phyloP scores from a whole-genome alignment of 306 rosid species.

The Vigna angularis region DNA sequence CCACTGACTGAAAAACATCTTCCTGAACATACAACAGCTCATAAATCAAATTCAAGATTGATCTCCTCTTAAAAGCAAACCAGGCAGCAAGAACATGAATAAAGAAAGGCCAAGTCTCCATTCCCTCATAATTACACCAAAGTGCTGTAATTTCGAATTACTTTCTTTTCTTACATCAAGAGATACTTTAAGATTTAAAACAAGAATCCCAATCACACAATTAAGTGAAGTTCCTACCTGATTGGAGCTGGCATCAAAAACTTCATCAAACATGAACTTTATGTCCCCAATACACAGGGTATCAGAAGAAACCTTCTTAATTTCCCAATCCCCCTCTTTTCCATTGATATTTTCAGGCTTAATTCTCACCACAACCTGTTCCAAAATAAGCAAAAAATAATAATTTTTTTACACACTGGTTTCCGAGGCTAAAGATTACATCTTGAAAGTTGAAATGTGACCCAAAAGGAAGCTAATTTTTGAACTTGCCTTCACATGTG shows the following conservation, averaged over 20 bases:
- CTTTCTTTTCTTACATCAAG: not conserved
- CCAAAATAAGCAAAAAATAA: not conserved
- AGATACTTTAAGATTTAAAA: not conserved
- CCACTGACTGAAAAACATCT: slow-evolving; percentile 75
- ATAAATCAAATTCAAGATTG: slow-evolving; percentile 36
- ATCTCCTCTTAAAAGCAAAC: not conserved
- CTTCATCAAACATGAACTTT: slow-evolving; percentile 67
- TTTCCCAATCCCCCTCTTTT: slow-evolving; percentile 50
- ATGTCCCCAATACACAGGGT: slow-evolving; percentile 59
- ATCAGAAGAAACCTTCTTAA: slow-evolving; percentile 70
- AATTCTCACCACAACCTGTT: slow-evolving; percentile 85
- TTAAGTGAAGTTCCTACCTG: slow-evolving; percentile 65
- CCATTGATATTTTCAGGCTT: slow-evolving; percentile 59
- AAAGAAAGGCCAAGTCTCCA: slow-evolving; percentile 2
- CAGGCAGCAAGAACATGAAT: slow-evolving; percentile 11
- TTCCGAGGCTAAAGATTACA: not conserved
- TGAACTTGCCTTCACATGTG: slow-evolving; percentile 59
- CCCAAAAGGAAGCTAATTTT: not conserved
- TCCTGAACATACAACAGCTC: slow-evolving; percentile 62
- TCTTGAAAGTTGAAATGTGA: slow-evolving; percentile 2
- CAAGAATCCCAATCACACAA: slow-evolving; percentile 18
- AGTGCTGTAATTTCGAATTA: not conserved
- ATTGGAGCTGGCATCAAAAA: slow-evolving; percentile 65
- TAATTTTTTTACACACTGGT: not conserved
- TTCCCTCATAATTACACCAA: not conserved